A percentile compares a stretch with the other conserved stretches of the same genome.
Conservation (phyloP, 805 yeast genomes). For the Ogataea corticis region DNA sequence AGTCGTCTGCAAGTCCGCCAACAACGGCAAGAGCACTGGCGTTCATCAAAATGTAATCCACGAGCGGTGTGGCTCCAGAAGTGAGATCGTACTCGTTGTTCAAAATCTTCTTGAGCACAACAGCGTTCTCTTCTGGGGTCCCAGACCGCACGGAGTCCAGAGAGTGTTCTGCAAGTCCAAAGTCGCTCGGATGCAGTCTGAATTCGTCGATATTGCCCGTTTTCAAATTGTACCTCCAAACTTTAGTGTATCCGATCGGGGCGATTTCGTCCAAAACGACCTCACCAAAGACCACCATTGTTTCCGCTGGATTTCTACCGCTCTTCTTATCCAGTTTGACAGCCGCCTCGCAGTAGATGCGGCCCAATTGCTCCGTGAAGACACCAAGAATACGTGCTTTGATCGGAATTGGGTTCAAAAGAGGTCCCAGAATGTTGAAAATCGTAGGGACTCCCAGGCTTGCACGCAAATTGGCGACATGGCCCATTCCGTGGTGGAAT, state of each 20-base stretch:
- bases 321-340: constrained; percentile 54
- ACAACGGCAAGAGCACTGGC: constrained; percentile 85
- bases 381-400: constrained; percentile 88
- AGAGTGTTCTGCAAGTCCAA: constrained; percentile 75
- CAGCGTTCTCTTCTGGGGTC: constrained; percentile 85
- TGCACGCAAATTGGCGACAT: constrained; percentile 76
- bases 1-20: constrained; percentile 62
- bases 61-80: constrained; percentile 60
- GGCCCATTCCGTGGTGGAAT: constrained; percentile 89
- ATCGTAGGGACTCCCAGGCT: constrained; percentile 87
- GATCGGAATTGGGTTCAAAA: constrained; percentile 85
- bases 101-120: constrained; percentile 45
- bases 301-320: constrained; percentile 43
- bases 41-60: constrained; percentile 89
- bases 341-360: constrained; percentile 81
- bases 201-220: constrained; percentile 45
- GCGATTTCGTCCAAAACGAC: constrained; percentile 92
- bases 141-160: constrained; percentile 73
- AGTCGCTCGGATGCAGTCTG: constrained; percentile 66
- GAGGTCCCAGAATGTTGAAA: constrained; percentile 91
- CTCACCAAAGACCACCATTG: constrained; percentile 92
- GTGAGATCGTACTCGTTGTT: constrained; percentile 42
- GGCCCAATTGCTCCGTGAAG: constrained; percentile 75
- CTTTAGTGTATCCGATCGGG: constrained; percentile 78
- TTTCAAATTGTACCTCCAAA: constrained; percentile 61